phyloP scores from a whole-genome alignment of 2,329 filamentous ascomycete genomes.

The Hypoxylon sp. region DNA sequence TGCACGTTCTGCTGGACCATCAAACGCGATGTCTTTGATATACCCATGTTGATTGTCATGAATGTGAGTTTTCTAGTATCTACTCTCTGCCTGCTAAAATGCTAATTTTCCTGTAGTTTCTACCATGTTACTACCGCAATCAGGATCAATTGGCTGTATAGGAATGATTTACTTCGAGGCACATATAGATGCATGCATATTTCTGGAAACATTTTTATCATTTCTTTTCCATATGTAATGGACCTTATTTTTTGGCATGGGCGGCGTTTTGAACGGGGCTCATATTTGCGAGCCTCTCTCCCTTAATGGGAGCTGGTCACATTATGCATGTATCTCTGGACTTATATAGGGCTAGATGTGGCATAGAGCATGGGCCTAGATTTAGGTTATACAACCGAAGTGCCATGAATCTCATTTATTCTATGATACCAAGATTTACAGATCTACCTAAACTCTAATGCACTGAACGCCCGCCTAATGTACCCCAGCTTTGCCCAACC shows the following conservation, averaged over 20 bases:
- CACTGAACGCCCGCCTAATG: constrained; percentile 19
- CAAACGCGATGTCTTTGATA: constrained; percentile 96
- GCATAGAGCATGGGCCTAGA: constrained; percentile 48
- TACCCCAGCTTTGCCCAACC: not conserved
- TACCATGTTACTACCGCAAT: constrained; percentile 72
- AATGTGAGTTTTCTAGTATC: constrained; percentile 77
- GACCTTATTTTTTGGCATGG: constrained; percentile 49
- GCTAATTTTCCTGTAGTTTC: constrained; percentile 62
- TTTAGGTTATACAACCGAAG: constrained; percentile 36
- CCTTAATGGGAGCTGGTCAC: constrained; percentile 51
- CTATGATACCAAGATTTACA: constrained; percentile 23
- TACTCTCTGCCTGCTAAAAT: not conserved
- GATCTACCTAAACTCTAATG: constrained; percentile 22
- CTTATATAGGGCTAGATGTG: constrained; percentile 41
- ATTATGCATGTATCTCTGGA: constrained; percentile 42
- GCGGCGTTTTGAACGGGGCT: constrained; percentile 55
- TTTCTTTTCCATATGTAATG: constrained; percentile 13
- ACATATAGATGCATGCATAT: constrained; percentile 34
- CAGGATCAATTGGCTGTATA: constrained; percentile 71
- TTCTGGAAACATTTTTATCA: constrained; percentile 23
- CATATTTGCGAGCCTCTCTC: constrained; percentile 49
- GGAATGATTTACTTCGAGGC: constrained; percentile 19
- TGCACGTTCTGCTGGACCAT: constrained; percentile 98
- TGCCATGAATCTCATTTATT: constrained; percentile 43
- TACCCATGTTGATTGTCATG: constrained; percentile 98